Conservation (phyloP, 257 asterid genomes). For the Solanum medicagineum region DNA sequence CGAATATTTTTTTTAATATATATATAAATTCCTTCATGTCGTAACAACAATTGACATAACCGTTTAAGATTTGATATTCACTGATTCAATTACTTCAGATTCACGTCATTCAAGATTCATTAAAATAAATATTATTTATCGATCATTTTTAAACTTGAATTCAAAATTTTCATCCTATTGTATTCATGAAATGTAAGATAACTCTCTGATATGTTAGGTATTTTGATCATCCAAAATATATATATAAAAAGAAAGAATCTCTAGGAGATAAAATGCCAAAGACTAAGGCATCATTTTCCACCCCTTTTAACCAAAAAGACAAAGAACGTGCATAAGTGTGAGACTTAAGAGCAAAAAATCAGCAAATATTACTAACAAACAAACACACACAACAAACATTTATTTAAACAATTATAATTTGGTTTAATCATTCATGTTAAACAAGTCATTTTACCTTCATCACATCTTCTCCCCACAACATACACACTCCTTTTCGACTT, state of each 20-base stretch:
- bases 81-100: neutral
- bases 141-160: rapidly evolving
- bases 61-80: no score
- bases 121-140: neutral
- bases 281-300: neutral
- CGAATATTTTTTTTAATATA: neutral
- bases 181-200: neutral
- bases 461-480: neutral
- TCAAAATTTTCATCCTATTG: neutral
- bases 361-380: constrained; percentile 5
- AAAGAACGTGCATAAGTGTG: constrained; percentile 45
- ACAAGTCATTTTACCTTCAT: constrained; percentile 24
- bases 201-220: constrained; percentile 4
- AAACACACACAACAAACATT: constrained; percentile 11
- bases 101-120: neutral
- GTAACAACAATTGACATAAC: neutral
- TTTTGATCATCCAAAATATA: neutral
- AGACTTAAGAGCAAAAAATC: constrained; percentile 5
- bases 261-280: constrained; percentile 11
- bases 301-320: constrained; percentile 3
- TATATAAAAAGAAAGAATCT: neutral
- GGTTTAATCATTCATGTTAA: constrained; percentile 7
- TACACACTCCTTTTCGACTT: neutral
- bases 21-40: neutral
- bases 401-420: constrained; percentile 11